These are phyloP conservation scores for Phytophthora sp. DNA, from an alignment of 352 stramenopile genomes.

Conservation along the genomic window DNA sequence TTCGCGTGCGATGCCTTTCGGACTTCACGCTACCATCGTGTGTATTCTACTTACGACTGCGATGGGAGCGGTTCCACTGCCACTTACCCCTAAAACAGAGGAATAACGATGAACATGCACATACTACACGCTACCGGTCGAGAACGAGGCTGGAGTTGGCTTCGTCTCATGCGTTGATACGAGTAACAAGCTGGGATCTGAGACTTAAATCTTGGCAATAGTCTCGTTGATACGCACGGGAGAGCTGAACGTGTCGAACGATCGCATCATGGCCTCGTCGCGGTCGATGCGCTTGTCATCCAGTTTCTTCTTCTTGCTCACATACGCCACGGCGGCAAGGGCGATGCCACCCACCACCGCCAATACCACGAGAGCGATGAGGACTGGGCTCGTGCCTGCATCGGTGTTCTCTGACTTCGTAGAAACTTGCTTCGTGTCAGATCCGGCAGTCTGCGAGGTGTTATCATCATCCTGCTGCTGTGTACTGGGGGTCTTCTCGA, in stretches of 20 bases:
- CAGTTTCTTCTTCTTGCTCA: constrained; percentile 37
- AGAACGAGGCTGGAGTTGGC: neutral
- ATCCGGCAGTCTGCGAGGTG: constrained; percentile 19
- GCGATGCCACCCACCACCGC: constrained; percentile 28
- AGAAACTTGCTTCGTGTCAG: constrained; percentile 23
- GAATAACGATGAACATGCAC: constrained; percentile 14
- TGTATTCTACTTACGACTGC: constrained; percentile 17
- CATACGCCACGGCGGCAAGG: constrained; percentile 25
- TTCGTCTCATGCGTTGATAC: neutral
- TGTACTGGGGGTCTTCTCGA: constrained; percentile 26
- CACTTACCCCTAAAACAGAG: constrained; percentile 8
- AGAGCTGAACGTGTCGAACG: constrained; percentile 38
- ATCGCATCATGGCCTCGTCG: constrained; percentile 23
- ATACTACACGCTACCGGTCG: constrained; percentile 13
- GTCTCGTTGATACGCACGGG: constrained; percentile 30
- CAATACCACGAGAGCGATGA: constrained; percentile 28
- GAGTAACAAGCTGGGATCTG: neutral
- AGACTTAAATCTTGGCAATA: constrained; percentile 42
- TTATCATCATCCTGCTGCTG: constrained; percentile 7
- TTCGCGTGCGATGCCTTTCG: constrained; percentile 1
- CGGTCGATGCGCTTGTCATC: constrained; percentile 32
- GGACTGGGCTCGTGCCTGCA: constrained; percentile 27
- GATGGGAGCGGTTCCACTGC: constrained; percentile 20
- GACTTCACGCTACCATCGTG: constrained; percentile 4
- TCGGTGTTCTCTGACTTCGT: constrained; percentile 15